These are phyloP conservation scores for Dioscorea dumetorum DNA, from an alignment of 106 monocot species.

Conservation along the genomic window DNA sequence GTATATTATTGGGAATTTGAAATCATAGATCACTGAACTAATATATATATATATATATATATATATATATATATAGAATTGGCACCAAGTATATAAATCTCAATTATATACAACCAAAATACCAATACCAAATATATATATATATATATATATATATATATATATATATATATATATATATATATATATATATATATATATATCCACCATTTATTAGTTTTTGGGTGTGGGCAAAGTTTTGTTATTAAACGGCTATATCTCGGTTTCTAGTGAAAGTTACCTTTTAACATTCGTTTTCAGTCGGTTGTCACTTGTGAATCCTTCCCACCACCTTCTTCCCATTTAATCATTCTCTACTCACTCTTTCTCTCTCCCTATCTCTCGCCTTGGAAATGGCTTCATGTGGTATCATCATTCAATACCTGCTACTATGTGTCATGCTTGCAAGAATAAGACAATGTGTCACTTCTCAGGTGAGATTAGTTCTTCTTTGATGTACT, in stretches of 20 bases:
- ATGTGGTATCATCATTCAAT: background rate
- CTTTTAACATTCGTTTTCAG: background rate
- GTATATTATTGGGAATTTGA: too few species aligned
- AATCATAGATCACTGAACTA: too few species aligned
- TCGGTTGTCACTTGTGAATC: background rate
- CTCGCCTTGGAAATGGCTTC: conserved; percentile 3
- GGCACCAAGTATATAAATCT: too few species aligned
- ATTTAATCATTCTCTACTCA: background rate
- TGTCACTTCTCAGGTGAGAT: conserved; percentile 9
- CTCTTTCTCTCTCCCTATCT: conserved; percentile 3
- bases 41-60: too few species aligned
- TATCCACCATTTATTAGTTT: background rate
- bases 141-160: too few species aligned
- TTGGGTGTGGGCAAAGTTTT: background rate
- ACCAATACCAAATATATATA: too few species aligned
- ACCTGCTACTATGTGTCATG: conserved; percentile 5
- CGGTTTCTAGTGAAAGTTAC: background rate
- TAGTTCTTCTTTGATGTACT: background rate
- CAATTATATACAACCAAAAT: too few species aligned
- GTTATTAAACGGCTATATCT: conserved; percentile 7
- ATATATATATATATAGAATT: too few species aligned
- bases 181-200: too few species aligned
- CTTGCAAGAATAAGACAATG: background rate
- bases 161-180: too few species aligned
- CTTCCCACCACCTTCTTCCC: background rate